Evolutionary conservation across 257 asterid species (phyloP), one percentile per base, ranked within the genome.

Genomic region (Verbena officinalis): DNA sequence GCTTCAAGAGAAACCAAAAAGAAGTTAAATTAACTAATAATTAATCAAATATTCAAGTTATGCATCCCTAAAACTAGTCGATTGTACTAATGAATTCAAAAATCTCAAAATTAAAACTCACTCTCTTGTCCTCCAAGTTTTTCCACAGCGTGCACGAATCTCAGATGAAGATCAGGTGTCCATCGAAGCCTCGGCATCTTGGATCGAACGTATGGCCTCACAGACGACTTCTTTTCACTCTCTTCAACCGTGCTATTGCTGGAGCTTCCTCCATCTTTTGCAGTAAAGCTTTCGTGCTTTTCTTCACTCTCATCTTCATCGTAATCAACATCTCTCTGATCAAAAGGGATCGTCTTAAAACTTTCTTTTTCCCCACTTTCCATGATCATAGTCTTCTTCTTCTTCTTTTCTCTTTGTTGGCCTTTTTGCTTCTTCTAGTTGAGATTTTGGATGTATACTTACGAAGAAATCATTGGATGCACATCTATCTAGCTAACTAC

Each of bases 41-140:
- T 39, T 9, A 55, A 24, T 19, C 13, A 7, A 49, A n/a, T 23
- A 10, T 55, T 49, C 27, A 42, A 60, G 12, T 34, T 3, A 46
- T 1, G 4, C 17, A 4, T n/a, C 20, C 7, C 17, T 44, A 4
- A 43, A 43, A 38, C 33, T 36, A 36, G 40, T 36, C 7, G 10
- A 33, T 14, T 39, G 31, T 48, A 36, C 11, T 36, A 1, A 36
- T 36, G 1, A 36, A 36, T 7, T 5, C 22, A 44, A 17, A 1
- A 50, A n/a, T 6, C 1, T 17, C 33, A 14, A 13, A 14, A 61
- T 40, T 4, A 22, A 5, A 38, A 75, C 95, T 80, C 62, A 90
- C 97, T 83, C 3, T 87, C 96, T 80, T 75, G 92, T 55, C 97
- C 97, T n/a, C 97, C 97, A 60, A 90, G 92, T 73, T 89, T 87